These are phyloP conservation scores for Linum tenue DNA, from an alignment of 345 rosid species.

Conservation along the genomic window DNA sequence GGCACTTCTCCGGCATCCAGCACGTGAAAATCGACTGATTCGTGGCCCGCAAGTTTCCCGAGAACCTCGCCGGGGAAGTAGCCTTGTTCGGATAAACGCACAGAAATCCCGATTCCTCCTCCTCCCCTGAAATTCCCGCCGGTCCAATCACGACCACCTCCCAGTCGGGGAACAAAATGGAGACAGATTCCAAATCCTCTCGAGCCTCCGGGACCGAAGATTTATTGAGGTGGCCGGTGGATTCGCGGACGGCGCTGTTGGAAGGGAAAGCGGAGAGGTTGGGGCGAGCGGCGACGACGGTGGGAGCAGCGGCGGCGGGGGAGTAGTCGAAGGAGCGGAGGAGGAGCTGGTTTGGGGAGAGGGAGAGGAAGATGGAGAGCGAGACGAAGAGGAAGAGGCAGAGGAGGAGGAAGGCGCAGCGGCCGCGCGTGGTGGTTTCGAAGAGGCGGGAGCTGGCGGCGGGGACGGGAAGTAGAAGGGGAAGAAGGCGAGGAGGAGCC, in stretches of 20 bases:
- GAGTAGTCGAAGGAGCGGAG: not conserved
- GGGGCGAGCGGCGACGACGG: not conserved
- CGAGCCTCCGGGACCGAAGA: no score
- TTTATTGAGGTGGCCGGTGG: no score
- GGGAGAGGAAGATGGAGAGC: not conserved
- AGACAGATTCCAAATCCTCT: conserved; percentile 17
- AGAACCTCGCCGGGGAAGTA: conserved; percentile 42
- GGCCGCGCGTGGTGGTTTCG: not conserved
- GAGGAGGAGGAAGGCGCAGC: not conserved
- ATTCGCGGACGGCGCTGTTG: no score
- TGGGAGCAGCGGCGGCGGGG: not conserved
- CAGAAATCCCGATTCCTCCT: conserved; percentile 2
- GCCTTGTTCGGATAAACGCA: conserved; percentile 56
- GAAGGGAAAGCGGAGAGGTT: no score
- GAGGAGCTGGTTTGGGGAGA: not conserved
- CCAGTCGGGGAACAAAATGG: conserved; percentile 69
- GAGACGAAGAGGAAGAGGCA: not conserved
- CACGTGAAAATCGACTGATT: conserved; percentile 49
- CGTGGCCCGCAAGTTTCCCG: conserved; percentile 39
- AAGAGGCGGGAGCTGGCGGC: not conserved
- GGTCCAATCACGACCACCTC: conserved; percentile 46
- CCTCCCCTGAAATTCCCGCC: conserved; percentile 10
- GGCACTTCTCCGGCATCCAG: conserved; percentile 35
- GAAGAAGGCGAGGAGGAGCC: not conserved
- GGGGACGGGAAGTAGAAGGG: not conserved